A percentile compares a stretch with the other conserved stretches of the same genome.
Conservation (phyloP, 148 eudicot species). For the Rhododendron griersonianum region DNA sequence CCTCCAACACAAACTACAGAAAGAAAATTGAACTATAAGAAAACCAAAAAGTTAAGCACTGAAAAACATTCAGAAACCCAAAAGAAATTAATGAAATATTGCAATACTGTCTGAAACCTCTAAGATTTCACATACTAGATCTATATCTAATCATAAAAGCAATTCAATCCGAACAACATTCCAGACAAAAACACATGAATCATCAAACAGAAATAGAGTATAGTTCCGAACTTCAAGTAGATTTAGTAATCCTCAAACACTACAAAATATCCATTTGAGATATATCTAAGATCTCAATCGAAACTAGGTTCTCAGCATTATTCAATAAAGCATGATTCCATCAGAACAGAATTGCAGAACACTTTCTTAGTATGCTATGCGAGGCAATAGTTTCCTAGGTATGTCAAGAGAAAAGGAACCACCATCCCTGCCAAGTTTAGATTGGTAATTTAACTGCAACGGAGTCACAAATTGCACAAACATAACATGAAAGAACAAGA, state of each 20-base stretch:
- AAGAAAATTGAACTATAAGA: neutral
- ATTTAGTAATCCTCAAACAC: no score
- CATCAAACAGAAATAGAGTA: neutral
- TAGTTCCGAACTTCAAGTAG: neutral
- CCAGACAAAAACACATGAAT: neutral
- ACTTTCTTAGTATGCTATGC: neutral
- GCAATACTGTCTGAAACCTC: neutral
- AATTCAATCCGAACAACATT: neutral
- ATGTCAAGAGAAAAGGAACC: neutral
- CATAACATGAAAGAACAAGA: neutral
- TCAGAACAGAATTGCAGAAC: neutral
- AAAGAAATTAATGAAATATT: neutral
- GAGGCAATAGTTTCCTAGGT: neutral
- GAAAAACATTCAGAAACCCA: no score
- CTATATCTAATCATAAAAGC: neutral
- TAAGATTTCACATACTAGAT: neutral
- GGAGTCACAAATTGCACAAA: neutral
- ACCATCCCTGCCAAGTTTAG: neutral
- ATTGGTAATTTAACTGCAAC: neutral
- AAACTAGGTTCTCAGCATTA: neutral
- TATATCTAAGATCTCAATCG: no score
- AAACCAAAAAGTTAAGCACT: neutral
- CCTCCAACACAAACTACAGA: slow-evolving; percentile 79
- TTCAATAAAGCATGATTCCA: neutral
- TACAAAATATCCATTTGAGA: no score